Percentiles rank a stretch among this genome's conserved stretches.
phyloP scores from a whole-genome alignment of 345 rosid species.

The Hibiscus syriacus region DNA sequence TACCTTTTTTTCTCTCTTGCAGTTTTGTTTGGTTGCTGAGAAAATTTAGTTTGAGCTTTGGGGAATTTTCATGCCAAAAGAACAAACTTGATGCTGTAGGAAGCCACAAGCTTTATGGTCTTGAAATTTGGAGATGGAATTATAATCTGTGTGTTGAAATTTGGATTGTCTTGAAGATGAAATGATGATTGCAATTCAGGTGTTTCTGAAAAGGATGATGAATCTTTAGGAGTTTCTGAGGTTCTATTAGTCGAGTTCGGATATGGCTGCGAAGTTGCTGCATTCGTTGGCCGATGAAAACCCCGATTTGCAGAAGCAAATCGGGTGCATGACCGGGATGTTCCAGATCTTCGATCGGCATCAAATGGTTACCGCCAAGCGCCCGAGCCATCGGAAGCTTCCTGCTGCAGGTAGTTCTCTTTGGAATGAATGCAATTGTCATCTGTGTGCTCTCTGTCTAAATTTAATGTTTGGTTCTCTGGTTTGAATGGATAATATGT shows the following conservation, averaged over 20 bases:
- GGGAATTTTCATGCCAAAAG: constrained; percentile 18
- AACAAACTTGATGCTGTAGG: constrained; percentile 15
- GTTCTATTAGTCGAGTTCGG: background rate
- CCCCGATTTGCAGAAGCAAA: constrained; percentile 88
- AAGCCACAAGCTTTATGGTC: constrained; percentile 2
- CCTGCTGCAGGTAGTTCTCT: constrained; percentile 53
- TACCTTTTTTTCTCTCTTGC: constrained; percentile 3
- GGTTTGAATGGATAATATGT: background rate
- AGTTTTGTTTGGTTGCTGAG: constrained; percentile 17
- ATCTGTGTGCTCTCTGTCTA: background rate
- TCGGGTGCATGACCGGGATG: constrained; percentile 94
- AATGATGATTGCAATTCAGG: background rate
- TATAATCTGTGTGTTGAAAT: background rate
- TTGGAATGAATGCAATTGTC: background rate
- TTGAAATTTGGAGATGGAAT: constrained; percentile 5
- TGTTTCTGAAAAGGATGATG: constrained; percentile 4
- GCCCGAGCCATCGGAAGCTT: constrained; percentile 45
- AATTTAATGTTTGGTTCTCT: background rate
- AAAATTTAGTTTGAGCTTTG: constrained; percentile 14
- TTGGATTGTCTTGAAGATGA: background rate
- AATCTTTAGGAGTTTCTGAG: background rate
- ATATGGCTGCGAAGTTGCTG: constrained; percentile 92
- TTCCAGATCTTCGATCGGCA: constrained; percentile 76
- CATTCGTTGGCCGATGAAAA: constrained; percentile 90
- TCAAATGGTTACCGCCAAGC: constrained; percentile 43